Conservation (phyloP, 2,329 filamentous ascomycete genomes). For the Penicillium hordei region DNA sequence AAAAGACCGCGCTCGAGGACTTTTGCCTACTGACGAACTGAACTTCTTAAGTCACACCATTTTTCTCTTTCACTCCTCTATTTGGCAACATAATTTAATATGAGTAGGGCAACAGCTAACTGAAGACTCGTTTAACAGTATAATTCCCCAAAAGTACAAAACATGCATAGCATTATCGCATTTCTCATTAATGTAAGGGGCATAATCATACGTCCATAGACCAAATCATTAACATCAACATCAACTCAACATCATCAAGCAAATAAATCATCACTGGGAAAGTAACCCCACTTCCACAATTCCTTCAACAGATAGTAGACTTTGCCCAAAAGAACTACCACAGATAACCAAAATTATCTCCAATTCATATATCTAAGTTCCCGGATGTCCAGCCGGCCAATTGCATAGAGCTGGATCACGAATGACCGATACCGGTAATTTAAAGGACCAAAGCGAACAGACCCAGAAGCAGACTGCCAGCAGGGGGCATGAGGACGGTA, state of each 20-base stretch:
- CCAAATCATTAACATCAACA: conserved; percentile 8
- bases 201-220: conserved; percentile 7
- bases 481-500: conserved; percentile 27
- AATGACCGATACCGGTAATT: background rate
- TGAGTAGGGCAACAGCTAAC: background rate
- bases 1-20: background rate
- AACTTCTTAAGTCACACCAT: background rate
- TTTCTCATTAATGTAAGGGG: conserved; percentile 13
- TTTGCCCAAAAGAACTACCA: background rate
- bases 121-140: background rate
- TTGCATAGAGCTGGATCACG: background rate
- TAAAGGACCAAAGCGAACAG: conserved; percentile 30
- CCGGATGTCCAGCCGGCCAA: background rate
- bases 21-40: background rate
- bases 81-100: background rate
- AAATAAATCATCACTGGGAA: conserved; percentile 1
- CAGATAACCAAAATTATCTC: background rate
- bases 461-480: conserved; percentile 31
- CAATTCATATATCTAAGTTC: background rate
- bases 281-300: background rate
- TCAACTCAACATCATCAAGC: conserved; percentile 5
- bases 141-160: background rate
- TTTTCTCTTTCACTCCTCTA: background rate
- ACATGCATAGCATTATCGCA: conserved; percentile 8
- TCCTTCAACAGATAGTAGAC: background rate